Evolutionary conservation across 441 rosid genomes (phyloP).

Genomic region (Euphorbia celastroides): DNA sequence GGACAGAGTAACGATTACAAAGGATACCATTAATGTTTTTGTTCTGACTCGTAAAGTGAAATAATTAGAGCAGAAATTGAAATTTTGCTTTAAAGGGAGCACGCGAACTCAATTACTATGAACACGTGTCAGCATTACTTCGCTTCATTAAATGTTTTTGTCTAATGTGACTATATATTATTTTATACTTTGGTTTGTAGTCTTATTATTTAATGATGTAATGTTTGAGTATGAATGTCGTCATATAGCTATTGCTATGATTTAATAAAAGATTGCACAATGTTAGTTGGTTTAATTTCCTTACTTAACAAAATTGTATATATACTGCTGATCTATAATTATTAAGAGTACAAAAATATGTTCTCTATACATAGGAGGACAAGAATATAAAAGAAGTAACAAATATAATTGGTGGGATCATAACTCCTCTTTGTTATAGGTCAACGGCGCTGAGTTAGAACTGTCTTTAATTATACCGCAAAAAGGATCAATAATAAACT

Average conservation of each 20-base stretch:
- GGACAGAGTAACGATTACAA: background rate
- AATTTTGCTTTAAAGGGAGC: background rate
- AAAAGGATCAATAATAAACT: too few relatives aligned
- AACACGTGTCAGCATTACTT: background rate
- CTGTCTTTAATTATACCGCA: too few relatives aligned
- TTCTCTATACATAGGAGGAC: too few relatives aligned
- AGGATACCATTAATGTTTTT: background rate
- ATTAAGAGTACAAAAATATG: too few relatives aligned
- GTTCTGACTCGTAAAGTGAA: background rate
- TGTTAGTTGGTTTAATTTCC: too few relatives aligned
- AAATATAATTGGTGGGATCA: too few relatives aligned
- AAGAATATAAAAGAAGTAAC: too few relatives aligned
- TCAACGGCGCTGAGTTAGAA: too few relatives aligned
- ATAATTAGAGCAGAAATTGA: background rate
- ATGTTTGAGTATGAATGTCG: slow-evolving; percentile 8
- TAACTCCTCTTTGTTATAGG: too few relatives aligned
- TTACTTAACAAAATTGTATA: too few relatives aligned
- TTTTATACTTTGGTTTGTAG: background rate
- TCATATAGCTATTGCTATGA: background rate
- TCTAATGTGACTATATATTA: background rate
- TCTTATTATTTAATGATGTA: slow-evolving; percentile 1
- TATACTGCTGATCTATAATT: too few relatives aligned
- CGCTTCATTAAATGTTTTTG: background rate
- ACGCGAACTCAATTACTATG: background rate
- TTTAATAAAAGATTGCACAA: too few relatives aligned